Base-by-base conservation (phyloP, 495 filamentous ascomycete species). In the Penicillium coprophilum region DNA sequence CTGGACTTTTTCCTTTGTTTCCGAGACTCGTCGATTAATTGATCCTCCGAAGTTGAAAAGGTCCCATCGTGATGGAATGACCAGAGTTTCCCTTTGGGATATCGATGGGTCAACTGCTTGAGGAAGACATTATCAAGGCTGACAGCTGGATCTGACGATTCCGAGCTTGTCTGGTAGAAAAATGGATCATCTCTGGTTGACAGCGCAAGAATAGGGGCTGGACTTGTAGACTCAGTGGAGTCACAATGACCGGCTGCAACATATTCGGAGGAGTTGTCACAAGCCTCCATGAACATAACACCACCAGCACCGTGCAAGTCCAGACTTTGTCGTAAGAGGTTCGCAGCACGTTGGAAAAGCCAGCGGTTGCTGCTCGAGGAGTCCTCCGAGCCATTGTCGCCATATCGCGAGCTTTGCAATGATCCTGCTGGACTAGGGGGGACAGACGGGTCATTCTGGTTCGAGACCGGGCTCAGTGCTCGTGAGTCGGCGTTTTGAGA, bases 11-110 rank as follows among this genome's bases (percentile, higher is more conserved):
- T 50, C 3, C 50, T 30, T 48, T 58, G 36, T 21, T 52, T 71
- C 49, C 67, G 56, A 44, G 34, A 52, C 56, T 38, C 49, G 21
- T 39, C 19, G 9, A 6, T 19, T 17, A 15, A 20, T 28, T 61
- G 59, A 8, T 67, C 65, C 21, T 68, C 61, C 11, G 63, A 63
- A 2, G 63, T 60, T 20, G 60, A 59, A 15, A 66, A 39, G 19
- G 28, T 58, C 1, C 66, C 60, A 28, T 73, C 73, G 1, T 64
- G 70, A 41, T 84, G 82, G 55, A 82, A 82, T 27, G 77, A 78
- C 75, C 82, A 86, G 28, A 87, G 66, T 49, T 77, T 77, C 0
- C 83, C 84, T 44, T 78, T 71, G 7, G 81, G 80, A 61, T 86
- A 83, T 6, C 77, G 69, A 12, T 71, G 69, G 2, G 82, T 60